Percentiles rank a stretch among this genome's conserved stretches.
Conservation (phyloP, 148 eudicot genomes). For the Chenopodium formosanum region DNA sequence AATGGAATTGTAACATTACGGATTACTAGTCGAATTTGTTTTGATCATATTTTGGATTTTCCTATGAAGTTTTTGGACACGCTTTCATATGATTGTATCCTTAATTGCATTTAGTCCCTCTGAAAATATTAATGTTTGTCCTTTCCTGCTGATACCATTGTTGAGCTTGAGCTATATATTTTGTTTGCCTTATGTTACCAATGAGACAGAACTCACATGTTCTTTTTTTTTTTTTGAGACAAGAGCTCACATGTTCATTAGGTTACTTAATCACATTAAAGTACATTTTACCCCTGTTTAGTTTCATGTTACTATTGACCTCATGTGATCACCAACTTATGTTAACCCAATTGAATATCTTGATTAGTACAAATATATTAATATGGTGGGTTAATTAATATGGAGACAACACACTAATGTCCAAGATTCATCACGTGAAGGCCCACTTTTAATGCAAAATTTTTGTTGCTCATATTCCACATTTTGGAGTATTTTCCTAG, state of each 20-base stretch:
- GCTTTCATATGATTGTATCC: too few species aligned
- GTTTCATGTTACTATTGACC: background rate
- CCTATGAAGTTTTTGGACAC: background rate
- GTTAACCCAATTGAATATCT: too few species aligned
- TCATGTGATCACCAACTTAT: background rate
- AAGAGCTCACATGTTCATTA: background rate
- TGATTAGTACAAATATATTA: too few species aligned
- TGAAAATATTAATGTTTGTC: background rate
- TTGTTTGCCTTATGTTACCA: background rate
- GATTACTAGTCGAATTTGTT: background rate
- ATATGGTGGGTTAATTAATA: too few species aligned
- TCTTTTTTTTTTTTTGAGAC: background rate
- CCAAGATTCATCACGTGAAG: too few species aligned
- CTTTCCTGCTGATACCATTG: background rate
- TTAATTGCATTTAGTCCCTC: too few species aligned
- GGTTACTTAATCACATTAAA: background rate
- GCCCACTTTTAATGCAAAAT: too few species aligned
- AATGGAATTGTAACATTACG: background rate
- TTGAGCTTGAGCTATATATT: background rate
- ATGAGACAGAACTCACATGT: constrained; percentile 3
- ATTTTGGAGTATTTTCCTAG: too few species aligned
- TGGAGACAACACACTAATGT: too few species aligned
- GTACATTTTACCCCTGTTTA: background rate
- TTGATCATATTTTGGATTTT: background rate
- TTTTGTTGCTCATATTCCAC: too few species aligned